phyloP scores from a whole-genome alignment of 2,329 filamentous ascomycete genomes.

The Trichoderma koningiopsis region DNA sequence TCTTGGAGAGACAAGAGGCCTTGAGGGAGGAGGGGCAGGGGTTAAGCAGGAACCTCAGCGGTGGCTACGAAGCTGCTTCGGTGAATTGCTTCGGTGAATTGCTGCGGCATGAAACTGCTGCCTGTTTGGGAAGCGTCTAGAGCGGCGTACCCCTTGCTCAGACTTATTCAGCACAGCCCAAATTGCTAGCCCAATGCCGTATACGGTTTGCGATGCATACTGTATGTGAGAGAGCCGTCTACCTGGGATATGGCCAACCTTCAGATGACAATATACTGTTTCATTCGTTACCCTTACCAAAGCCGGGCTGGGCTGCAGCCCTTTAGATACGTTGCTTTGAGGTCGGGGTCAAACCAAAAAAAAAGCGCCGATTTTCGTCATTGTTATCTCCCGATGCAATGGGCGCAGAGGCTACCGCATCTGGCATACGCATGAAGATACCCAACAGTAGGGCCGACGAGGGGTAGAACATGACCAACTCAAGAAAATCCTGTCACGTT shows the following conservation, averaged over 20 bases:
- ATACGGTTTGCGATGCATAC: not conserved
- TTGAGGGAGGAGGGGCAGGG: not conserved
- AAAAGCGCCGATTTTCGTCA: not conserved
- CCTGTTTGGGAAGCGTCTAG: not conserved
- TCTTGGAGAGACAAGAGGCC: not conserved
- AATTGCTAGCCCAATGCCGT: not conserved
- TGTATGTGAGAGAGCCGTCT: not conserved
- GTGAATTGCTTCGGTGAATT: not conserved
- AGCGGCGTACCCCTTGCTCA: not conserved
- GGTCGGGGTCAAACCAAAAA: not conserved
- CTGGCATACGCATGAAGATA: not conserved
- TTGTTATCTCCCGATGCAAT: conserved; percentile 12
- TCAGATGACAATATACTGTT: not conserved
- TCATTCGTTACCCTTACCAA: not conserved
- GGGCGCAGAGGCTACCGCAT: not conserved
- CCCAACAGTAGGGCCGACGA: not conserved
- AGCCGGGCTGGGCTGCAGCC: no score
- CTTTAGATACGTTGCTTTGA: no score
- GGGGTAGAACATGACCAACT: not conserved
- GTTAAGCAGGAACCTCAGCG: not conserved
- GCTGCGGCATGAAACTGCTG: not conserved
- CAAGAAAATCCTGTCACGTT: not conserved
- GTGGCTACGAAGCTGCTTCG: not conserved
- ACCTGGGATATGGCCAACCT: not conserved
- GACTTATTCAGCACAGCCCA: not conserved